Evolutionary conservation across 2,329 filamentous ascomycete species (phyloP), one percentile per base, ranked within the genome.

Genomic region (Xylariales sp.): DNA sequence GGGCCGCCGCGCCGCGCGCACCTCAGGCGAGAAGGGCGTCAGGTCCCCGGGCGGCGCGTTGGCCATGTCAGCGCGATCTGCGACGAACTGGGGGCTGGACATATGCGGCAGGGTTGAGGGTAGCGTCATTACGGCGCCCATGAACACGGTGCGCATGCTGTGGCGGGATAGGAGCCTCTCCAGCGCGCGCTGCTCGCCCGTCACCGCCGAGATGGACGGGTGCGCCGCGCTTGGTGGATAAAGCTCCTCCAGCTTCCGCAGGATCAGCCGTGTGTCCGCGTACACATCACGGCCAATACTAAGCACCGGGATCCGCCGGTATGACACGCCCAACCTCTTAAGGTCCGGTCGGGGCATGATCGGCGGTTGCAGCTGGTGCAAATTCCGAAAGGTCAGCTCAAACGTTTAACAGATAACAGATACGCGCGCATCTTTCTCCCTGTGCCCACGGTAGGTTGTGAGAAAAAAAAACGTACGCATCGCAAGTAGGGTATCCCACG

Each of bases 281-380:
- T 86, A 88, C 29, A 88, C 63, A 52, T 85, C 76, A 5, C 74
- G 67, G 13, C 81, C 83, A 47, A 87, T 78, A 16, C 77, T 63
- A 35, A 88, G 60, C 35, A 88, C 53, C 2, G 84, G 84, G 40
- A 87, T 86, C 40, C 84, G 81, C 4, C 83, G 74, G 60, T 89
- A 83, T 6, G 67, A 63, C 38, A 87, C 68, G 18, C 79, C 81
- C 12, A 88, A 68, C 2, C 65, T 62, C 14, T 64, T 59, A 12
- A 87, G 54, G 54, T 85, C 81, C 1, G 81, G 81, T 18, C 83
- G 78, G 6, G 84, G 84, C 54, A 87, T 66, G 23, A 74, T 70
- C 3, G 67, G 62, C 0, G 83, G 81, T 77, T 88, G 83, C 34
- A 79, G 59, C 81, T 83, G 43, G n/a, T 17, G 19, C 11, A 21